Conservation (phyloP, 768 basidiomycete species). For the Suillus subaureus region DNA sequence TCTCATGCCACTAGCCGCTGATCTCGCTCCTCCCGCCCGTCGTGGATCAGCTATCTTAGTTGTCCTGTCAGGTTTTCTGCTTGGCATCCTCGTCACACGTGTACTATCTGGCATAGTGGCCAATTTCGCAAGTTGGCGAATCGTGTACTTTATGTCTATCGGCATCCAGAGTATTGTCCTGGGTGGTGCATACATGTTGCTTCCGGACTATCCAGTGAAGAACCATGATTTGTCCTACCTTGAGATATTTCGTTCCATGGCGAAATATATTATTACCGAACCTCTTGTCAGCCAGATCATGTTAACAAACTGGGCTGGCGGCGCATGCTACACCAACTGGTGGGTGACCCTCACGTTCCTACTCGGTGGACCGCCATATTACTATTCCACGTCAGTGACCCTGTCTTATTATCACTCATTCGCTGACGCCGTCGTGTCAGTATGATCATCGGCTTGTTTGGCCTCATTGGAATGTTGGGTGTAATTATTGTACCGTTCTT, state of each 20-base stretch:
- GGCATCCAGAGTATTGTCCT: slow-evolving; percentile 35
- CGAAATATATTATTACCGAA: slow-evolving; percentile 40
- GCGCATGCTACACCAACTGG: slow-evolving; percentile 35
- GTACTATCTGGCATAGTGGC: slow-evolving; percentile 42
- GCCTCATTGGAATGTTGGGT: slow-evolving; percentile 47
- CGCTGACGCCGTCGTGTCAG: slow-evolving; percentile 22
- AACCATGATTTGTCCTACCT: slow-evolving; percentile 38
- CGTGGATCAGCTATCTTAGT: slow-evolving; percentile 30
- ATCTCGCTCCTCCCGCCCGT: slow-evolving; percentile 37
- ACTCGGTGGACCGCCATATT: slow-evolving; percentile 41
- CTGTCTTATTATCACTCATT: neutral
- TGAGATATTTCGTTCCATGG: slow-evolving; percentile 39
- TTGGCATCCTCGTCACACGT: slow-evolving; percentile 31
- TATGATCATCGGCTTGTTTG: slow-evolving; percentile 47
- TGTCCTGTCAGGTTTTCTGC: slow-evolving; percentile 32
- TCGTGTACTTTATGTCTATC: slow-evolving; percentile 44
- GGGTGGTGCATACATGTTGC: slow-evolving; percentile 27
- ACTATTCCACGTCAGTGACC: slow-evolving; percentile 33
- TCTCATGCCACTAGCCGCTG: slow-evolving; percentile 45
- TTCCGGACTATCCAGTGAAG: slow-evolving; percentile 47
- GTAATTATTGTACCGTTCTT: slow-evolving; percentile 30
- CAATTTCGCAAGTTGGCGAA: slow-evolving; percentile 42
- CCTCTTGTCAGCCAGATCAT: slow-evolving; percentile 42
- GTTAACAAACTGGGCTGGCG: slow-evolving; percentile 26
- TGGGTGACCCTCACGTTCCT: slow-evolving; percentile 50